Evolutionary conservation across 495 filamentous ascomycete species (phyloP), one percentile per base, ranked within the genome.

Genomic region (Penicillium malachiteum): DNA sequence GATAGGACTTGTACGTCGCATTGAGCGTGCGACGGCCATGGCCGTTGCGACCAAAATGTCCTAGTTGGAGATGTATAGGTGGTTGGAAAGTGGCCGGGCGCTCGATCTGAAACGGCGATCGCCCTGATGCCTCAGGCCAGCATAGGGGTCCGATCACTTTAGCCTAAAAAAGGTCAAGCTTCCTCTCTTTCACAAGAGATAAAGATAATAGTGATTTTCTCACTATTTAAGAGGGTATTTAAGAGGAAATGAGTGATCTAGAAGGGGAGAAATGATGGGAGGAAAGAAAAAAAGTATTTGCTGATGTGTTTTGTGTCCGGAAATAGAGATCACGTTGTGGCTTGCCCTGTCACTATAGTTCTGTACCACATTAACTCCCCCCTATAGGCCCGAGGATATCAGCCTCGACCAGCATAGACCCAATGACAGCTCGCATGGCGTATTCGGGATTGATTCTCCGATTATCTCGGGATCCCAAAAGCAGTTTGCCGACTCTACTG

Each of bases 1-100:
- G 60, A 87, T 84, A 34, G 86, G 84, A 66, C 80, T 89, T 59
- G 84, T 81, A 53, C 86, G 81, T 61, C 85, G 84, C 71, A 87
- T 78, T 47, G 81, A 77, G 68, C 81, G 79, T 60, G 80, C 75
- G 56, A 78, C 67, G 69, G 78, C 77, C 78, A 81, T 82, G 57
- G 65, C 63, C 65, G 63, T 55, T 60, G 44, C 45, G 45, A 51
- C 41, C 51, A 46, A 44, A 35, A 37, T 49, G 38, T 21, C 17
- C 34, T 44, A 14, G 42, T 49, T 54, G 58, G 44, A 52, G 51
- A 41, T 54, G 54, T 50, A 55, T 44, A 55, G 38, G 52, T 58
- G 52, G 8, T 52, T 54, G 59, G 48, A 31, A 40, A 26, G 18
- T 42, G 46, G 26, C 39, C 31, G 26, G 10, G 41, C 30, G 42